Base-by-base conservation (phyloP, 2,329 filamentous ascomycete species). In the Fusarium sp. region DNA sequence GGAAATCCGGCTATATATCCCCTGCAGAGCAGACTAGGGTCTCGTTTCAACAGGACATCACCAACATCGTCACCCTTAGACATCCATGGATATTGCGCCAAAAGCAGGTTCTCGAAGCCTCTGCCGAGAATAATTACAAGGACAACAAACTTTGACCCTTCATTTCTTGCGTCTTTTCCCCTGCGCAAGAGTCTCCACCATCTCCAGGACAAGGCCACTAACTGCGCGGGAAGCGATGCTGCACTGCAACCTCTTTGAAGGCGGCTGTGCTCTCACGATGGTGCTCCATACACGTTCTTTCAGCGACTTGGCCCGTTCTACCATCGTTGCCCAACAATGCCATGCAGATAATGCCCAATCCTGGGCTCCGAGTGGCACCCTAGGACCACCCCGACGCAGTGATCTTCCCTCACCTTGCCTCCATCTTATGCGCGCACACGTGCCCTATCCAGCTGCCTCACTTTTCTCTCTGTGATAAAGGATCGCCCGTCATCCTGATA, bases 21-120 rank as follows among this genome's bases (percentile, higher is more conserved):
- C 55, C 58, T 70, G 54, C 66, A 64, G 43, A 28, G 23, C 39
- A 47, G 27, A 27, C 40, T 51, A 51, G 55, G 55, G 16, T 51
- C 37, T 34, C 50, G 60, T 70, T 64, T 60, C 63, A 65, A 54
- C 44, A 53, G 27, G 15, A 36, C 39, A 62, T 69, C 60, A 70
- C 60, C 41, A 54, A 65, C 51, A 57, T 30, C 36, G 46, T 39
- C 56, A 37, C 30, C 39, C 43, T 44, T 41, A 28, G 30, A 28
- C 40, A 50, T 30, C 43, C 23, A 46, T 27, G 46, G 31, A 34
- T 50, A 18, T 15, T 23, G 53, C 18, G 27, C 41, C 34, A 6
- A 7, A 18, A 27, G 12, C 40, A 23, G 27, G 27, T 60, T 37
- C 23, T 27, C 46, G 31, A 58, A 58, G 36, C 28, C n/a, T 46